Evolutionary conservation across 306 rosid genomes (phyloP).

Genomic region (Citrullus mucosospermus): DNA sequence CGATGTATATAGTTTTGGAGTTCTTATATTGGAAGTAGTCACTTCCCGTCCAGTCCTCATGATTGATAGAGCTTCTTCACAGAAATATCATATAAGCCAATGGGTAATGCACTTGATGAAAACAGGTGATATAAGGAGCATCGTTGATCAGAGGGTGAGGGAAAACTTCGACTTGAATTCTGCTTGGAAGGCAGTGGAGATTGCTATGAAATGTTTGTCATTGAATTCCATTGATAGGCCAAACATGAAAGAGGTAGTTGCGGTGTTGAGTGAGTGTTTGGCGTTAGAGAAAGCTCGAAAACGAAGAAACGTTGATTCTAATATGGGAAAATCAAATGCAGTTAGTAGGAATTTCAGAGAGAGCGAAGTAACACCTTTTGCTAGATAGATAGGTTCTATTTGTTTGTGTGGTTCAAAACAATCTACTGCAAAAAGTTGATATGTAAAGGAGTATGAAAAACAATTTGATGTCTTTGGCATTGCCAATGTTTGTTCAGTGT

Average conservation of each 20-base stretch:
- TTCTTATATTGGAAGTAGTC: constrained; percentile 7
- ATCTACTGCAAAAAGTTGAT: background rate
- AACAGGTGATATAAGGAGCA: constrained; percentile 11
- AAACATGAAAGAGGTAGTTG: constrained; percentile 6
- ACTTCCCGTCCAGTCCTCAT: constrained; percentile 1
- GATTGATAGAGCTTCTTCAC: background rate
- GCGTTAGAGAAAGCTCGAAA: constrained; percentile 1
- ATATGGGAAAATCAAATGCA: background rate
- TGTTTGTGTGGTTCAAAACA: background rate
- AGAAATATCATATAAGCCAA: background rate
- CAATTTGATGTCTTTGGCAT: background rate
- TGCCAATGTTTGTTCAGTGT: background rate
- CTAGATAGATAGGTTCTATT: background rate
- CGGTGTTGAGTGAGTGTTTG: constrained; percentile 14
- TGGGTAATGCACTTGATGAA: constrained; percentile 5
- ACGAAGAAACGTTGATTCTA: background rate
- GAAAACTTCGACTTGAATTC: constrained; percentile 11
- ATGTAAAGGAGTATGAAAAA: background rate
- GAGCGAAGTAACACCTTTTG: background rate
- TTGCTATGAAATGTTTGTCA: constrained; percentile 8
- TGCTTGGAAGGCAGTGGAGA: constrained; percentile 23
- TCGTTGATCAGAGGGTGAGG: constrained; percentile 10
- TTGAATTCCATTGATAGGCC: constrained; percentile 3
- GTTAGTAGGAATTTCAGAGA: background rate
- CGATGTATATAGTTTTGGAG: constrained; percentile 6